These are phyloP conservation scores for Cydonia oblonga DNA, from an alignment of 331 rosid genomes.

Conservation along the genomic window DNA sequence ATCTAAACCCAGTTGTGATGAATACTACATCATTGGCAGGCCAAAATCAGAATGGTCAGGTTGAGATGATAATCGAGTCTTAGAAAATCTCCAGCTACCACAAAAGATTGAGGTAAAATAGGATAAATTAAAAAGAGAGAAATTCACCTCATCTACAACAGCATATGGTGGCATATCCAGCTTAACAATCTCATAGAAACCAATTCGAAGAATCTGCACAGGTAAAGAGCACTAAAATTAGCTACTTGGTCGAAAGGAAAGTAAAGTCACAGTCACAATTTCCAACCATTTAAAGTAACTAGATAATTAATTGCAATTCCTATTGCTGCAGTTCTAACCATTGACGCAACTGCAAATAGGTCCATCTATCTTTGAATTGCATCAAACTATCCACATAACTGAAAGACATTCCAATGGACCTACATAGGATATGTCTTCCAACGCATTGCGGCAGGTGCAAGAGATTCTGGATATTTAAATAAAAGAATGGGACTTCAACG, in stretches of 20 bases:
- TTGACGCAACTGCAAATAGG: neutral
- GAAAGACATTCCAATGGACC: neutral
- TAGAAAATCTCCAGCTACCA: neutral
- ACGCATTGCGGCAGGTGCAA: neutral
- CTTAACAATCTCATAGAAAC: conserved; percentile 73
- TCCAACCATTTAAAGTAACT: neutral
- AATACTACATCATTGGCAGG: neutral
- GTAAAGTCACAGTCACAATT: neutral
- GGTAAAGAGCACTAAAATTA: neutral
- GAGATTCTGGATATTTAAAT: neutral
- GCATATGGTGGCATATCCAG: conserved; percentile 82
- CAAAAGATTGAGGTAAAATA: neutral
- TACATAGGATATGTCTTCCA: neutral
- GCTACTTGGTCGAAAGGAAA: neutral
- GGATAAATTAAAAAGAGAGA: neutral
- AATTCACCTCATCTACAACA: conserved; percentile 75
- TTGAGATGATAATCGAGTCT: neutral
- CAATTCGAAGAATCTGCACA: conserved; percentile 65
- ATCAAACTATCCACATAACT: neutral
- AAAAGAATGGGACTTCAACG: neutral
- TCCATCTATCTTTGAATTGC: neutral
- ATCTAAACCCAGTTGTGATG: neutral
- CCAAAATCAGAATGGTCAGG: neutral
- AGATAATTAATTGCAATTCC: neutral
- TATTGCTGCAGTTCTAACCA: neutral